Base-by-base conservation (phyloP, 352 stramenopile species). In the Phytophthora pseudosyringae region DNA sequence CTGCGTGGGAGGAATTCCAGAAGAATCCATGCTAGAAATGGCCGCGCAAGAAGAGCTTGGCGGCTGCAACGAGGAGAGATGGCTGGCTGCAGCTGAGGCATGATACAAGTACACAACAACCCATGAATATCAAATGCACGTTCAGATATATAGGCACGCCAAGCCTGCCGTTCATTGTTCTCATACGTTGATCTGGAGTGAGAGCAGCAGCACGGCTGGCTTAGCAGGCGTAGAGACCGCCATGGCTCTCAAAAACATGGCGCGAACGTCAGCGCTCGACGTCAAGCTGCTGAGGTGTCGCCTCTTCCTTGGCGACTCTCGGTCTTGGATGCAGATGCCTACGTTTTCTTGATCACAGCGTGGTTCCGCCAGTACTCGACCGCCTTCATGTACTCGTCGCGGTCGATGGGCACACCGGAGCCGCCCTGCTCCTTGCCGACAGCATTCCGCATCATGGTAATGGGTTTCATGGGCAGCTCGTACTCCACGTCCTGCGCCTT, bases 381-480 rank as follows among this genome's bases (percentile, higher is more conserved):
- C 51, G 83, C 89, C 68, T 90, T 80, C 57, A 90, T 67, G 78
- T 97, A 97, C 75, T 76, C 67, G 8, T 89, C 77, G 18, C 75
- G 83, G 53, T 93, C 68, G n/a, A 97, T 70, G 12, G 80, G 81
- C 8, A 97, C 90, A 32, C 90, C 90, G 9, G 86, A 95, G 29
- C 90, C 90, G 31, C 90, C 97, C 66, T 99, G 79, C 29, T 98
- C 94, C 72, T 98, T 97, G 35, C 97, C 97, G n/a, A 99, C 75
- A 43, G 97, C 94, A 83, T 99, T 99, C 38, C 97, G 81, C 94
- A 99, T 98, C 69, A 98, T 91, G 11, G 97, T 99, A 74, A 99
- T 99, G 5, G 97, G 97, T 61, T 97, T 97, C 97, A 99, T 99
- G 28, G 97, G 97, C 31, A 99, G 79, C 71, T 99, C 97, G 58